Conservation (phyloP, 73 alveolate species). For the Paramecium octaurelia region DNA sequence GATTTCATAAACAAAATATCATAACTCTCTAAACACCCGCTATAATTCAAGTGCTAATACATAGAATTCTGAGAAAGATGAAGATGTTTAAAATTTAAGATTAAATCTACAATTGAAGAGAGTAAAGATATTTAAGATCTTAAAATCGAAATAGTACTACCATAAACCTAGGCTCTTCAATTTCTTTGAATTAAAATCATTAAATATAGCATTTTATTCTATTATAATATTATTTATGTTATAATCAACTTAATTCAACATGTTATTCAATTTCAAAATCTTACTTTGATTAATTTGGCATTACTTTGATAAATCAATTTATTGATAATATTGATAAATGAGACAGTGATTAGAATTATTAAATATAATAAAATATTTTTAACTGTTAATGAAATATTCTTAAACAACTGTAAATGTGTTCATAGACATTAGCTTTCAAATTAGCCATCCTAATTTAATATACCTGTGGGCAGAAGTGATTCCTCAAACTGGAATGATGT, state of each 20-base stretch:
- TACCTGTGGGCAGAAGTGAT: background rate
- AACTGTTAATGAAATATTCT: background rate
- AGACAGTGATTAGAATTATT: background rate
- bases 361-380: background rate
- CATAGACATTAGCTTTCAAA: background rate
- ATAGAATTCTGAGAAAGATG: background rate
- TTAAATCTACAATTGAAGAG: no score
- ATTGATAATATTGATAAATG: background rate
- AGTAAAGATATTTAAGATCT: background rate
- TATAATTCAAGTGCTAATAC: background rate
- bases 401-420: background rate
- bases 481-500: conserved; percentile 22
- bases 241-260: background rate
- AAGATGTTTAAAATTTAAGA: no score
- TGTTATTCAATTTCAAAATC: background rate
- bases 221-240: background rate
- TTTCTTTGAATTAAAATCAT: background rate
- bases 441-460: background rate
- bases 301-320: background rate
- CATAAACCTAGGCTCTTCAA: background rate
- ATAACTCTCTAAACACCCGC: background rate
- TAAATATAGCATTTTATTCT: background rate
- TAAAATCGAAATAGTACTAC: background rate
- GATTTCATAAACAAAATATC: background rate
- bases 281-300: background rate